These are phyloP conservation scores for Xerocomellus amylosporus DNA, from an alignment of 768 basidiomycete genomes.

Conservation along the genomic window DNA sequence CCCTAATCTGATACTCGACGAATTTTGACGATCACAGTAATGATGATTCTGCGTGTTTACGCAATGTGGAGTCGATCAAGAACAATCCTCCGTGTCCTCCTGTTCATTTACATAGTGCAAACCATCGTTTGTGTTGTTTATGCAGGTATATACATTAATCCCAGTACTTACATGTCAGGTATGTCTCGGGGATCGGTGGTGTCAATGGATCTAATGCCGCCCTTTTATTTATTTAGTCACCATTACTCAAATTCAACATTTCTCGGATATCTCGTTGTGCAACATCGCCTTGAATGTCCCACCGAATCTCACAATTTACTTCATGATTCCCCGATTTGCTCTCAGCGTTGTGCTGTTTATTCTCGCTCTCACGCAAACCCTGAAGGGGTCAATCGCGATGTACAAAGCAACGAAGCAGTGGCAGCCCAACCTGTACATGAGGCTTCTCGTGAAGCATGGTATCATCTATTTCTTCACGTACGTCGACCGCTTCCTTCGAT, in stretches of 20 bases:
- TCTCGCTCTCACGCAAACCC: not conserved
- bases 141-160: too few relatives aligned
- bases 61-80: too few relatives aligned
- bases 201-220: too few relatives aligned
- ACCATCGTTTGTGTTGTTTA: too few relatives aligned
- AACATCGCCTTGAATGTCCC: not conserved
- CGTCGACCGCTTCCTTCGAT: not conserved
- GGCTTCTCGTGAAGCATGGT: not conserved
- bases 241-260: too few relatives aligned
- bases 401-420: not conserved
- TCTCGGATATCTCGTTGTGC: not conserved
- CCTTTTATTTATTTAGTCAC: too few relatives aligned
- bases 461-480: not conserved
- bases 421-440: not conserved
- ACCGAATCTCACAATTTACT: not conserved
- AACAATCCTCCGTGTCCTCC: too few relatives aligned
- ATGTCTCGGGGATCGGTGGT: too few relatives aligned
- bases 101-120: too few relatives aligned
- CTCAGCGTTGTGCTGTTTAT: not conserved
- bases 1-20: too few relatives aligned
- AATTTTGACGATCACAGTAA: not conserved
- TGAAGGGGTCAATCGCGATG: not conserved
- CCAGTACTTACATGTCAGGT: too few relatives aligned
- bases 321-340: not conserved
- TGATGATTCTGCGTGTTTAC: not conserved